Conservation (phyloP, 2,329 filamentous ascomycete species). For the Periglandula ipomoeae region DNA sequence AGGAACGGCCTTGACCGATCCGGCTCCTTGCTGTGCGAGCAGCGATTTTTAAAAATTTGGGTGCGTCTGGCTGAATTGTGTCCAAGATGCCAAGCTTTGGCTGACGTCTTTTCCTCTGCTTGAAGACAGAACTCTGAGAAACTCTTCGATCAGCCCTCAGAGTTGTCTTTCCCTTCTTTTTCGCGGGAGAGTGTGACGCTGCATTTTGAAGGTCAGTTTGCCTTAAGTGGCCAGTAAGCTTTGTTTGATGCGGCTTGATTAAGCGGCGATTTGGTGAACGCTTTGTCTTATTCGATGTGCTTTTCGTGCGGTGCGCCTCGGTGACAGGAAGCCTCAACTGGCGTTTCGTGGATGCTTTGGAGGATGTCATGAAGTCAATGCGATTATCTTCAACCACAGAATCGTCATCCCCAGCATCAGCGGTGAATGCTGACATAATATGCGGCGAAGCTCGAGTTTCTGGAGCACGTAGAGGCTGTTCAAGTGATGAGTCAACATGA, state of each 20-base stretch:
- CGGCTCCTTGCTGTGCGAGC: constrained; percentile 45
- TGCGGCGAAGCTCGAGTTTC: neutral
- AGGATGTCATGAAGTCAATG: constrained; percentile 41
- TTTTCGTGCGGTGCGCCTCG: constrained; percentile 13
- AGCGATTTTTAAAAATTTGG: constrained; percentile 51
- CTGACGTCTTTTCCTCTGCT: constrained; percentile 14
- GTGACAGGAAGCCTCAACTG: constrained; percentile 20
- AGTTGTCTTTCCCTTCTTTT: neutral
- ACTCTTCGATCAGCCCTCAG: neutral
- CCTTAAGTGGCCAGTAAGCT: constrained; percentile 22
- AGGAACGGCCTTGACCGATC: constrained; percentile 42
- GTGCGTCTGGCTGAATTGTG: constrained; percentile 42
- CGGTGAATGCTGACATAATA: neutral
- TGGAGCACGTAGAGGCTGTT: neutral
- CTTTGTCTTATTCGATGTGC: constrained; percentile 14
- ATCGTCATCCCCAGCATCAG: constrained; percentile 24
- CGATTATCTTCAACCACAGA: constrained; percentile 40
- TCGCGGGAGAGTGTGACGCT: neutral
- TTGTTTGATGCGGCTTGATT: constrained; percentile 19
- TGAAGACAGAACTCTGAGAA: neutral
- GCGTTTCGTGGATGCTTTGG: constrained; percentile 31
- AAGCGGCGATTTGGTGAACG: constrained; percentile 14
- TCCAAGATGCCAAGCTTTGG: constrained; percentile 53
- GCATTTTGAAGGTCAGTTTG: neutral
- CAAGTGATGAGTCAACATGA: neutral